Conservation (phyloP, 2,329 filamentous ascomycete species). For the Pezicula rhizophila region DNA sequence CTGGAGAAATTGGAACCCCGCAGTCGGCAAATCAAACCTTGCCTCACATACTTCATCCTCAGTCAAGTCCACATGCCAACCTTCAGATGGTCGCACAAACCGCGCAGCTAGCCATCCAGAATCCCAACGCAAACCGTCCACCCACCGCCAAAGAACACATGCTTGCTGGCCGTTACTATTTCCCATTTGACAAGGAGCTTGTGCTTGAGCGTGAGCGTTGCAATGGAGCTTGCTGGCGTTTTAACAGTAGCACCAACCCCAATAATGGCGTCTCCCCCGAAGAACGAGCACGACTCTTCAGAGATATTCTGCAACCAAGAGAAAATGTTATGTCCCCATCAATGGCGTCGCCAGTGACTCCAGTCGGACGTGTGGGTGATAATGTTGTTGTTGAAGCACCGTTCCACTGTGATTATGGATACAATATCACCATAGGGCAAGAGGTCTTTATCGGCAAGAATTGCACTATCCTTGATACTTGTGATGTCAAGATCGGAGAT, state of each 20-base stretch:
- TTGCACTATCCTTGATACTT: slow-evolving; percentile 84
- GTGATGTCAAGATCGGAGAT: slow-evolving; percentile 73
- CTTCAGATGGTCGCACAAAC: slow-evolving; percentile 18
- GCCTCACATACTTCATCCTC: slow-evolving; percentile 42
- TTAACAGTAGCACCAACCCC: slow-evolving; percentile 78
- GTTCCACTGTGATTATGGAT: slow-evolving; percentile 91
- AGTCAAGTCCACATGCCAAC: slow-evolving; percentile 24
- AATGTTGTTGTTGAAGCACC: slow-evolving; percentile 77
- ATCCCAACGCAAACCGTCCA: slow-evolving; percentile 21
- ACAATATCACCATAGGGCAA: slow-evolving; percentile 84
- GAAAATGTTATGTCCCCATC: slow-evolving; percentile 51
- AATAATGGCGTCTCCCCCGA: slow-evolving; percentile 62
- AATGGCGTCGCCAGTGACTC: slow-evolving; percentile 44
- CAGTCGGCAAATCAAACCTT: slow-evolving; percentile 33
- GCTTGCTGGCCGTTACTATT: slow-evolving; percentile 73
- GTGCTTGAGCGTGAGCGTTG: slow-evolving; percentile 81
- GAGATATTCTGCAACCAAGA: slow-evolving; percentile 62
- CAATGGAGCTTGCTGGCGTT: slow-evolving; percentile 72
- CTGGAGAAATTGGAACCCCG: slow-evolving; percentile 34
- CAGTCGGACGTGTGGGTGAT: slow-evolving; percentile 61
- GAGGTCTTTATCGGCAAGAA: slow-evolving; percentile 78
- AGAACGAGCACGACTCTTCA: slow-evolving; percentile 65
- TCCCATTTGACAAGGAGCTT: slow-evolving; percentile 71
- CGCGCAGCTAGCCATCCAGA: slow-evolving; percentile 27
- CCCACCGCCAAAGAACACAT: slow-evolving; percentile 84